These are phyloP conservation scores for Xylariales sp. DNA, from an alignment of 2,329 filamentous ascomycete species.

Conservation along the genomic window DNA sequence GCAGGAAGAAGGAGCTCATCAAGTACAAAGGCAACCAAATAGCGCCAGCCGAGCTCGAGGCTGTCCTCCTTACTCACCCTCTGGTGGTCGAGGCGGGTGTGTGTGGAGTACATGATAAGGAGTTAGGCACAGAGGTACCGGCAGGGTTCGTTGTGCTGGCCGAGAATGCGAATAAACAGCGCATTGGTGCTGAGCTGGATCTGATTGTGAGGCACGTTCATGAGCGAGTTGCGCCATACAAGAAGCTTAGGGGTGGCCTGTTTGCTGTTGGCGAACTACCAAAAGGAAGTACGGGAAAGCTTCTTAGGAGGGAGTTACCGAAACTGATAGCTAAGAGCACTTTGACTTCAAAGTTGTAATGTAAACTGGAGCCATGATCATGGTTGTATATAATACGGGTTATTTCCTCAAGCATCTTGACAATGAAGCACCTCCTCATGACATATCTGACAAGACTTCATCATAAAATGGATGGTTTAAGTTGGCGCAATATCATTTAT, in stretches of 20 bases:
- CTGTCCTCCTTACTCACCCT: constrained; percentile 22
- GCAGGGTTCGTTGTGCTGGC: constrained; percentile 39
- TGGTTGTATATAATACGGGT: too few species aligned
- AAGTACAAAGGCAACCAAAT: constrained; percentile 54
- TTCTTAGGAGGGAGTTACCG: constrained; percentile 18
- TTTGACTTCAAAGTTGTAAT: too few species aligned
- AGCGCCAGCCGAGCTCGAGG: constrained; percentile 52
- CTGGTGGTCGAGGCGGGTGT: constrained; percentile 39
- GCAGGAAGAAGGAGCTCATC: constrained; percentile 60
- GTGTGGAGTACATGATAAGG: constrained; percentile 20
- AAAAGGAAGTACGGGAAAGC: constrained; percentile 23
- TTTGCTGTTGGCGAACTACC: constrained; percentile 20
- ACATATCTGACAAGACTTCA: background rate
- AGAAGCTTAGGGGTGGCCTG: constrained; percentile 27
- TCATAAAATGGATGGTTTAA: background rate
- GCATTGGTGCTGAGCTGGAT: constrained; percentile 13
- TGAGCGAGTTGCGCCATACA: constrained; percentile 23
- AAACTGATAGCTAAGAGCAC: too few species aligned
- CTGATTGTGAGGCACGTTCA: constrained; percentile 17
- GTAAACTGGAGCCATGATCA: too few species aligned
- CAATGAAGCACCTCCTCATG: background rate
- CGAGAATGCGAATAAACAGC: constrained; percentile 11
- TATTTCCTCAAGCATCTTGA: too few species aligned
- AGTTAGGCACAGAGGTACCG: constrained; percentile 33
- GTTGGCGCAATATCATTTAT: background rate